Conservation (phyloP, 257 asterid species). For the Penstemon davidsonii region DNA sequence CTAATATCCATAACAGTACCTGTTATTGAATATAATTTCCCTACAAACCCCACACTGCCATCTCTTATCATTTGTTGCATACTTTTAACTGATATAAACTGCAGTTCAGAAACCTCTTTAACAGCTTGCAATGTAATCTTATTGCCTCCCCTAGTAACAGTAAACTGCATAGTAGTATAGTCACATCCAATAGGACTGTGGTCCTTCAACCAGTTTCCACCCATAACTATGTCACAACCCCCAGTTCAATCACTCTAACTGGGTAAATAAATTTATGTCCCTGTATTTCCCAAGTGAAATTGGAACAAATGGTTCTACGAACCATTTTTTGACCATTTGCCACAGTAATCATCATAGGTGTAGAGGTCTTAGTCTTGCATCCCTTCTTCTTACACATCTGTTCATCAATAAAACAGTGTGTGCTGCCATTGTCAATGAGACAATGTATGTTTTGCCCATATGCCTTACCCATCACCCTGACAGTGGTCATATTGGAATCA, state of each 20-base stretch:
- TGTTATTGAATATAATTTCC: background rate
- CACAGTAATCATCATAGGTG: background rate
- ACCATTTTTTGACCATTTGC: background rate
- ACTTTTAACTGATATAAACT: background rate
- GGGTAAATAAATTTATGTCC: background rate
- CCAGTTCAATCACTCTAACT: background rate
- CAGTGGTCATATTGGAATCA: no score
- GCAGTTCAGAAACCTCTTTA: background rate
- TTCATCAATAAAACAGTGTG: no score
- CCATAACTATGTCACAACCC: background rate
- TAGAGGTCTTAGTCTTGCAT: background rate
- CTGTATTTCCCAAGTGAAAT: background rate
- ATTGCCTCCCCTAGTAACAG: background rate
- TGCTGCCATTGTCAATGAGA: no score
- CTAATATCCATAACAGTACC: no score
- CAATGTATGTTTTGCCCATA: no score
- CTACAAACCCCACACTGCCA: background rate
- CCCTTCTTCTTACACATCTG: background rate
- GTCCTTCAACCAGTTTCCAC: background rate
- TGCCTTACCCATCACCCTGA: no score
- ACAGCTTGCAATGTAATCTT: background rate
- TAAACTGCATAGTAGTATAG: background rate
- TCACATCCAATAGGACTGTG: background rate
- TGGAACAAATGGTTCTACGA: background rate
- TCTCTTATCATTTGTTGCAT: background rate